phyloP scores from a whole-genome alignment of 1,284 basidiomycete species.

The Pseudozyma flocculosa region DNA sequence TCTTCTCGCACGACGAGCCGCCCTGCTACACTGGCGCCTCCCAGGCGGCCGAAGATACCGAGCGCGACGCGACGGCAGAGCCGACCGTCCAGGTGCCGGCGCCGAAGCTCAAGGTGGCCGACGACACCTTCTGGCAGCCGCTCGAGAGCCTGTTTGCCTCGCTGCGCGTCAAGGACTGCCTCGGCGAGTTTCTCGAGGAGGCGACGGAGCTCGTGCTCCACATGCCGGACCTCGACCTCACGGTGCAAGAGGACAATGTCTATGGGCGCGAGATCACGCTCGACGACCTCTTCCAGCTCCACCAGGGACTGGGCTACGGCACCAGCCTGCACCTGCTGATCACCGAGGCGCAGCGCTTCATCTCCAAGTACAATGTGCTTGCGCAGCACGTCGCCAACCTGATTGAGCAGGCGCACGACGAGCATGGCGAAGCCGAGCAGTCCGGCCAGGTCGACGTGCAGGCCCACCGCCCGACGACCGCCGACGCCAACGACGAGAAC shows the following conservation, averaged over 20 bases:
- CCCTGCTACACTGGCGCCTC: conserved; percentile 8
- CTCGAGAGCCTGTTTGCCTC: conserved; percentile 47
- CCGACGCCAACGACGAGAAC: neutral
- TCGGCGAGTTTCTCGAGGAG: conserved; percentile 56
- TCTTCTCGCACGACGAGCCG: conserved; percentile 36
- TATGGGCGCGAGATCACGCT: conserved; percentile 51
- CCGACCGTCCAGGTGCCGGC: conserved; percentile 31
- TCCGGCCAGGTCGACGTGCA: too few relatives aligned
- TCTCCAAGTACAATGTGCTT: conserved; percentile 51
- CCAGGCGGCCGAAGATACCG: conserved; percentile 1
- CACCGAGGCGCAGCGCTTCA: conserved; percentile 44
- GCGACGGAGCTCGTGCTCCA: conserved; percentile 40
- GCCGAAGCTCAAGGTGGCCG: conserved; percentile 27
- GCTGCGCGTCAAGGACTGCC: conserved; percentile 41
- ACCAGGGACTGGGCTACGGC: conserved; percentile 35
- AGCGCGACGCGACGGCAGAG: conserved; percentile 2
- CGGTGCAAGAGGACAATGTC: conserved; percentile 48
- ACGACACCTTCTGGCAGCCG: conserved; percentile 44
- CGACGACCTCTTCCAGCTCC: conserved; percentile 47
- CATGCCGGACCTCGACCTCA: conserved; percentile 47
- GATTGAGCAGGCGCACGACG: conserved; percentile 4
- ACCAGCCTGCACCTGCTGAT: conserved; percentile 46
- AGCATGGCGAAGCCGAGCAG: conserved; percentile 4
- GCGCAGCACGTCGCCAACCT: conserved; percentile 40
- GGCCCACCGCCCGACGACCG: too few relatives aligned